These are phyloP conservation scores for Pleurotus salmoneostramineus DNA, from an alignment of 768 basidiomycete species.

Conservation along the genomic window DNA sequence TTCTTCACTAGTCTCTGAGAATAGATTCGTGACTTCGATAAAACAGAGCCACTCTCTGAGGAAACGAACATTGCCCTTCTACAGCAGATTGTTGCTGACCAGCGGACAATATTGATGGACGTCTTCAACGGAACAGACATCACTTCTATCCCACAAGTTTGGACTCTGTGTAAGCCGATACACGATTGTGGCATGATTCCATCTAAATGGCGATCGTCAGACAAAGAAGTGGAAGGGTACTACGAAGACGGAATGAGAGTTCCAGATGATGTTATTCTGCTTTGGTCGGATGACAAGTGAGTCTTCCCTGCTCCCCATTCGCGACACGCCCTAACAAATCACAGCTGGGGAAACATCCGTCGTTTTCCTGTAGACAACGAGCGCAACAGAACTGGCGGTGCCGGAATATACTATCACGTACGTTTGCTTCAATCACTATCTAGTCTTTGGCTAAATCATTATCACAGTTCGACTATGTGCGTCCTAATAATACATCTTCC, in stretches of 20 bases:
- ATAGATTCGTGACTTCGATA: neutral
- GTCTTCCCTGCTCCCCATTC: constrained; percentile 10
- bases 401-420: constrained; percentile 70
- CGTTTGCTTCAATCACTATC: constrained; percentile 12
- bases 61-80: constrained; percentile 46
- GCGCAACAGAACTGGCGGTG: constrained; percentile 60
- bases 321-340: neutral
- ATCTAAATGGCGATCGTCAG: constrained; percentile 16
- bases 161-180: constrained; percentile 49
- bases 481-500: neutral
- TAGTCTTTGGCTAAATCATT: constrained; percentile 4
- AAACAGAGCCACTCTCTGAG: constrained; percentile 47
- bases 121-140: constrained; percentile 46
- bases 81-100: constrained; percentile 54
- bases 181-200: constrained; percentile 1
- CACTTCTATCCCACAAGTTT: constrained; percentile 58
- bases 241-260: constrained; percentile 61
- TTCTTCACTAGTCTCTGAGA: neutral
- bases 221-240: constrained; percentile 63
- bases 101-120: constrained; percentile 52
- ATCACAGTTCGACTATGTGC: constrained; percentile 43
- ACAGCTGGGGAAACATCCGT: constrained; percentile 67
- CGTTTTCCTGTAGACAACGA: constrained; percentile 52
- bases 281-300: constrained; percentile 75
- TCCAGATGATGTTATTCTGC: constrained; percentile 59